Evolutionary conservation across 495 filamentous ascomycete genomes (phyloP).

Genomic region (Neurospora africana): DNA sequence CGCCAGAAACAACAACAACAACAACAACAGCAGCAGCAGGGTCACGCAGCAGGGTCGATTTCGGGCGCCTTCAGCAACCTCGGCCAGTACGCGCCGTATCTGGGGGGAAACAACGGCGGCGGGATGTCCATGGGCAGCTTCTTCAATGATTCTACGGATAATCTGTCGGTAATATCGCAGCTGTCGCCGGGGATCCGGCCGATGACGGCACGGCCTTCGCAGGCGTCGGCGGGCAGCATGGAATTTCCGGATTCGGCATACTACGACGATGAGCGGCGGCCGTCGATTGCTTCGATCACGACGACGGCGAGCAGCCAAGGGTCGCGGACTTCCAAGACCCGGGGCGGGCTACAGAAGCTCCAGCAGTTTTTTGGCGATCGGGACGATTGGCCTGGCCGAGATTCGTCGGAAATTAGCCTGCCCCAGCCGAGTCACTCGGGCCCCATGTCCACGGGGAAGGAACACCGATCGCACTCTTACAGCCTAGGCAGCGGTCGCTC

Average conservation of each 20-base stretch:
- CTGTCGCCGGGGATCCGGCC: constrained; percentile 55
- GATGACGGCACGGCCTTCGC: constrained; percentile 43
- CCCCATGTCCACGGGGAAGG: constrained; percentile 31
- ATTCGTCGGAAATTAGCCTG: constrained; percentile 66
- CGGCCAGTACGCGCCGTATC: constrained; percentile 38
- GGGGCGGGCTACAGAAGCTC: constrained; percentile 60
- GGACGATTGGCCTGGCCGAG: constrained; percentile 62
- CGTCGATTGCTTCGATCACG: constrained; percentile 75
- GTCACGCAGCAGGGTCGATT: background rate
- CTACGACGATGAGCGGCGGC: constrained; percentile 66
- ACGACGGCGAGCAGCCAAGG: constrained; percentile 85
- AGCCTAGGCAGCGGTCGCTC: constrained; percentile 37
- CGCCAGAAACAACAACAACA: background rate
- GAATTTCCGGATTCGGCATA: constrained; percentile 56
- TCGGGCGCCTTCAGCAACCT: constrained; percentile 22
- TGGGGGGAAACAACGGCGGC: constrained; percentile 27
- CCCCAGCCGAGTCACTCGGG: constrained; percentile 26
- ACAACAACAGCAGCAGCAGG: background rate
- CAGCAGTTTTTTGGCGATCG: constrained; percentile 66
- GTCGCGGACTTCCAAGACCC: constrained; percentile 62
- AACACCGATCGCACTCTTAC: constrained; percentile 44
- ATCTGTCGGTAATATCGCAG: constrained; percentile 45
- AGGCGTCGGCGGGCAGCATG: constrained; percentile 38
- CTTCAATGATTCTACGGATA: constrained; percentile 58
- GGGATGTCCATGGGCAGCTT: constrained; percentile 35